Percentiles rank a stretch among this genome's conserved stretches.
These are phyloP conservation scores for Apiospora malaysiana DNA, from an alignment of 2,329 filamentous ascomycete species.

Conservation along the genomic window DNA sequence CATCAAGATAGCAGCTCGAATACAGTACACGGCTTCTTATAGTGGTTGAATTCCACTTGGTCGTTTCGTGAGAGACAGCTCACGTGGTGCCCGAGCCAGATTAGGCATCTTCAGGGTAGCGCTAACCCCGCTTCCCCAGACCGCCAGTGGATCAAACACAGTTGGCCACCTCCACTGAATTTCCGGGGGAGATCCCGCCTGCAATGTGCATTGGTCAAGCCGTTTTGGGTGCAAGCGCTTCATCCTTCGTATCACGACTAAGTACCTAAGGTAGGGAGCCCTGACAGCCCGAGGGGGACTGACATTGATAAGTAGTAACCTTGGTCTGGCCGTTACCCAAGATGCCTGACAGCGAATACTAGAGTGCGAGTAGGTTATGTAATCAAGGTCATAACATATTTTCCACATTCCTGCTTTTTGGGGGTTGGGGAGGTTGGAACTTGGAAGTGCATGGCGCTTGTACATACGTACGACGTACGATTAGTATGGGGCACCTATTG, in stretches of 20 bases:
- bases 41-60: not conserved
- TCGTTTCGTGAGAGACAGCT: not conserved
- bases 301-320: not conserved
- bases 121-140: slow-evolving; percentile 32
- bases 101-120: slow-evolving; percentile 21
- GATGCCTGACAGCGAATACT: not conserved
- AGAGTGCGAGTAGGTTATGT: not conserved
- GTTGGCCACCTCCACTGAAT: slow-evolving; percentile 12
- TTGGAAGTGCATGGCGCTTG: too few relatives aligned
- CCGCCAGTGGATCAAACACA: slow-evolving; percentile 26
- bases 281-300: too few relatives aligned
- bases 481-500: too few relatives aligned
- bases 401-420: not conserved
- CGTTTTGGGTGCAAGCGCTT: slow-evolving; percentile 11
- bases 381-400: not conserved
- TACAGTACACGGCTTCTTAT: not conserved
- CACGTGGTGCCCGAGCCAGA: slow-evolving; percentile 9
- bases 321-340: not conserved
- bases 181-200: slow-evolving; percentile 11
- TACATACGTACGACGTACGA: too few relatives aligned
- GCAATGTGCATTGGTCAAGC: not conserved
- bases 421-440: too few relatives aligned
- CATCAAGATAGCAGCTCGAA: not conserved
- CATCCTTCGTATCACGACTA: not conserved
- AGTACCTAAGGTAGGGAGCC: too few relatives aligned